These are phyloP conservation scores for Cunninghamia lanceolata DNA, from an alignment of 75 land plant species.

Conservation along the genomic window DNA sequence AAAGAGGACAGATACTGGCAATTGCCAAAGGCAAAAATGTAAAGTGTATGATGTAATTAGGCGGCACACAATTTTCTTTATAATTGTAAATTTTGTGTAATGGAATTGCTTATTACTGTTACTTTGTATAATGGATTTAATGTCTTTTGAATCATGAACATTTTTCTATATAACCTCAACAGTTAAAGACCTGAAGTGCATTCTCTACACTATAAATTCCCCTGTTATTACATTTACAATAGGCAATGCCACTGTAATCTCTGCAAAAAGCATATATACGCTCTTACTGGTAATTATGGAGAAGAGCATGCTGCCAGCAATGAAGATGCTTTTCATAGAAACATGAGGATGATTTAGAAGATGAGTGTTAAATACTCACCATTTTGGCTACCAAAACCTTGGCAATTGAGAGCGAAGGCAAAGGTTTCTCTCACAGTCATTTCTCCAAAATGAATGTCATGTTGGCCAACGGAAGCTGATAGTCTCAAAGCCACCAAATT, in stretches of 20 bases:
- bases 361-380: background rate
- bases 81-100: background rate
- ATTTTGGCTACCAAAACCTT: background rate
- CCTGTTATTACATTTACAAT: background rate
- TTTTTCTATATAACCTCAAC: background rate
- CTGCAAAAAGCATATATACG: background rate
- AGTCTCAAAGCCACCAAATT: too few relatives aligned
- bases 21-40: background rate
- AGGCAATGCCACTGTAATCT: background rate
- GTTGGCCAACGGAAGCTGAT: too few relatives aligned
- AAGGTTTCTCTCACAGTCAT: too few relatives aligned
- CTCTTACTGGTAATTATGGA: too few relatives aligned
- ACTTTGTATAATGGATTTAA: too few relatives aligned
- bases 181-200: background rate
- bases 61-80: background rate
- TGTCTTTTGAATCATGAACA: background rate
- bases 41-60: background rate
- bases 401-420: too few relatives aligned
- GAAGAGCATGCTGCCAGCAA: too few relatives aligned
- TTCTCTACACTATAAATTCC: background rate
- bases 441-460: too few relatives aligned
- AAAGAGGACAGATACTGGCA: background rate
- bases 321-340: background rate
- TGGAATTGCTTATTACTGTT: too few relatives aligned
- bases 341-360: background rate